phyloP scores from a whole-genome alignment of 1,284 basidiomycete genomes.

The Papiliotrema fonsecae region DNA sequence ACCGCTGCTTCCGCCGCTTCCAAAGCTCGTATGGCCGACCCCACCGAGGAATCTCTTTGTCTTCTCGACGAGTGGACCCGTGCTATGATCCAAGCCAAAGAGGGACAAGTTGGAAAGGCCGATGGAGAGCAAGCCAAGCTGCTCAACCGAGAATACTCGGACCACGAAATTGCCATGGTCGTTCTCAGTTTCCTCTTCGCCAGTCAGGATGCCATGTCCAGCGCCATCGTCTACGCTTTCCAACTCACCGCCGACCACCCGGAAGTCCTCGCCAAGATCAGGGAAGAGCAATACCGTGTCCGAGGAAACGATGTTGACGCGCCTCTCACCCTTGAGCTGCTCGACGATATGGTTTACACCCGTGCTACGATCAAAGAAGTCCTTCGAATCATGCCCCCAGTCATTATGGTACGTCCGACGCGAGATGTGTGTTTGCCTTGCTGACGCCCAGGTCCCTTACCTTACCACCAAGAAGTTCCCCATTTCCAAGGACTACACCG shows the following conservation, averaged over 20 bases:
- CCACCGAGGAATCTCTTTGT: conserved; percentile 75
- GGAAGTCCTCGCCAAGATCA: conserved; percentile 79
- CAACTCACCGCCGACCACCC: conserved; percentile 94
- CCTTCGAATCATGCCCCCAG: conserved; percentile 82
- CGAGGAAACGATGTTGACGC: conserved; percentile 73
- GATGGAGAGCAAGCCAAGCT: conserved; percentile 56
- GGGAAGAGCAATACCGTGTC: conserved; percentile 83
- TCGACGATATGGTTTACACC: conserved; percentile 91
- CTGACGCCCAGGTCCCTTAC: conserved; percentile 76
- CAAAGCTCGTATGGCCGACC: conserved; percentile 75
- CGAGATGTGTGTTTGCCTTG: background rate
- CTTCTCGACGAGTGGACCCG: conserved; percentile 90
- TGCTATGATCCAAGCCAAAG: conserved; percentile 61
- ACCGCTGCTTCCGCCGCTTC: conserved; percentile 71
- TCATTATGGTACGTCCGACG: conserved; percentile 67
- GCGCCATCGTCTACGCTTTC: conserved; percentile 80
- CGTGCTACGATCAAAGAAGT: conserved; percentile 89
- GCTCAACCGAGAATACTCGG: conserved; percentile 71
- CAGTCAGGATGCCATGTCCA: conserved; percentile 97
- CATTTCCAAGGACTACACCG: conserved; percentile 82
- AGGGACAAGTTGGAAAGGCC: conserved; percentile 51
- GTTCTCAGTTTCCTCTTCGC: conserved; percentile 96
- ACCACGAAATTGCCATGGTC: conserved; percentile 95
- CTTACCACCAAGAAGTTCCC: conserved; percentile 83
- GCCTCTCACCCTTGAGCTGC: conserved; percentile 79